A percentile compares a stretch with the other conserved stretches of the same genome.
Conservation (phyloP, 139 green algal genomes). For the Chlorella sorokiniana region DNA sequence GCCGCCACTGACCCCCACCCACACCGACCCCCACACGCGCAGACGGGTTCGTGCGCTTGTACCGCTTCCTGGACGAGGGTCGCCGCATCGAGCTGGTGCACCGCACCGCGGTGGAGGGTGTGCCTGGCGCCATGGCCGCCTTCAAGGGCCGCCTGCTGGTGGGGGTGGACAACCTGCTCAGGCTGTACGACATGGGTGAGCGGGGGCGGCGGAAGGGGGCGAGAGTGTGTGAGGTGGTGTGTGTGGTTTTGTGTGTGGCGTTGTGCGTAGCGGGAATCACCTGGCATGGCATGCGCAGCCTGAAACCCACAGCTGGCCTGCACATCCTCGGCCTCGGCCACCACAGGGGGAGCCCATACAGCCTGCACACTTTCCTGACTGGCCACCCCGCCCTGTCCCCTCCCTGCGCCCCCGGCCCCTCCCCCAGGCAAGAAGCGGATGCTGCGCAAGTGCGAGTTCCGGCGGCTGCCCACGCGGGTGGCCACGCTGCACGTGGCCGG, state of each 20-base stretch:
- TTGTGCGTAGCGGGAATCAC: too few relatives aligned
- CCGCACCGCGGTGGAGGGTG: conserved; percentile 77
- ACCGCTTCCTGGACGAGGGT: conserved; percentile 75
- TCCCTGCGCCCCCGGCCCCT: not conserved
- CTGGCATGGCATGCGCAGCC: too few relatives aligned
- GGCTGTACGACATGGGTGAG: conserved; percentile 89
- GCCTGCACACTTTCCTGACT: not conserved
- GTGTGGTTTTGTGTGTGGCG: too few relatives aligned
- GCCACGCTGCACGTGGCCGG: conserved; percentile 70
- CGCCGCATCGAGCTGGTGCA: conserved; percentile 87
- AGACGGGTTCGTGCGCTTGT: conserved; percentile 84
- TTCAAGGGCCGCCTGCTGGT: conserved; percentile 93
- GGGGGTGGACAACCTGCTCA: conserved; percentile 83
- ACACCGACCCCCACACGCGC: conserved; percentile 8
- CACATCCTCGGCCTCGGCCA: too few relatives aligned
- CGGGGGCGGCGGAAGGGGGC: too few relatives aligned
- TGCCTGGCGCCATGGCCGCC: conserved; percentile 77
- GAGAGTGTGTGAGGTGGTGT: too few relatives aligned
- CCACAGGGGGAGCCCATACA: not conserved
- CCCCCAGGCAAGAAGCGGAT: conserved; percentile 91
- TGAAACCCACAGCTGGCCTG: too few relatives aligned
- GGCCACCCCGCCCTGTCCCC: not conserved
- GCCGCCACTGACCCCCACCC: too few relatives aligned
- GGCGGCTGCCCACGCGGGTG: conserved; percentile 78
- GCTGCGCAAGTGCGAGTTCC: conserved; percentile 96